Base-by-base conservation (phyloP, 2,329 filamentous ascomycete species). In the Talaromyces atroroseus region DNA sequence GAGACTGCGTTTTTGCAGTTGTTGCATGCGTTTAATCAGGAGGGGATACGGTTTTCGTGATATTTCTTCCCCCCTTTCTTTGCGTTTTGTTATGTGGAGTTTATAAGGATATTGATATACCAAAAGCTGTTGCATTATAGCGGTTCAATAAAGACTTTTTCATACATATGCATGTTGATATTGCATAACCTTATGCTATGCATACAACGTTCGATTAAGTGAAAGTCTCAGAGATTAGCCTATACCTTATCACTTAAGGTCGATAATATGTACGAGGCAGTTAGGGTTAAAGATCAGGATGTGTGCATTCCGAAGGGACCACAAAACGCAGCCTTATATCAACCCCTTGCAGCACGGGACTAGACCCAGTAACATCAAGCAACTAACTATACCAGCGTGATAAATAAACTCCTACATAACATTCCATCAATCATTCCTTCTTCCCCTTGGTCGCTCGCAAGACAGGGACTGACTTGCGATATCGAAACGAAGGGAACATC, bases 1-100 rank as follows among this genome's bases (percentile, higher is more conserved):
- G 90, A 97, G 75, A 92, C 88, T 52, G 92, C 96, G 66, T 97
- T 96, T 68, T 74, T 99, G 69, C 86, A 86, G 64, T 72, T 96
- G 62, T 74, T 96, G 60, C 84, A 81, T 71, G 87, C 88, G 1
- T 96, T 96, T 73, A 96, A 96, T 70, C 84, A 90, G 62, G 90
- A 95, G 70, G 90, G 90, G 26, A 92, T 97, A 58, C 92, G 96
- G 62, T 38, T 62, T 46, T 58, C 56, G 20, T 58, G 46, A 21
- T n/a, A n/a, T 32, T 21, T n/a, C 3, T n/a, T 49, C 18, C 10
- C 10, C 6, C 23, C 14, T 44, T 11, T 23, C 10, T 44, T 44
- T 23, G 18, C n/a, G 8, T 36, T 44, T 20, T 44, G 40, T 44
- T 23, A 44, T 44, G 40, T 44, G 40, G 40, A 44, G 40, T 44